Base-by-base conservation (phyloP, 768 basidiomycete genomes). In the Tulasnella sp. region DNA sequence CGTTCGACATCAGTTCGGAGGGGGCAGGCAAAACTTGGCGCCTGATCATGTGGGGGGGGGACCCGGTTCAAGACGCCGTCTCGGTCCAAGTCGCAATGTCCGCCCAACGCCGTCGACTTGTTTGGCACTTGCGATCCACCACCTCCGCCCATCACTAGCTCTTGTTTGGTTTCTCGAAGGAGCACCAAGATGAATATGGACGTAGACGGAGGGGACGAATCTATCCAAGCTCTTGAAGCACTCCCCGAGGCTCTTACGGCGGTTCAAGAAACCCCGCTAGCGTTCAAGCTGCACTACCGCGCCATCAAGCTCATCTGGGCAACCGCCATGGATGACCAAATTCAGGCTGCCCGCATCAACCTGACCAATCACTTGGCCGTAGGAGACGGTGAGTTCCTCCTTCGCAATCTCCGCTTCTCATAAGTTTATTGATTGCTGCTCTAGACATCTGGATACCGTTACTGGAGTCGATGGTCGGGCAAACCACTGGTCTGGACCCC, bases 401-500 rank as follows among this genome's bases (percentile, higher is more conserved):
- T 23, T 29, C 20, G 5, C 39, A 20, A 37, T 35, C 16, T 15
- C n/a, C 7, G 10, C 5, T 29, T 72, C 35, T 18, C n/a, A 29
- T 55, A 16, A 75, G 11, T 40, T 57, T 3, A 26, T 18, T 79
- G 46, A 29, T 46, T 23, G 40, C 32, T 40, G 40, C 23, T 42
- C 29, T 20, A 80, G 79, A 79, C 61, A 42, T 80, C 7, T 80
- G 79, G 79, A 42, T 74, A 2, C 79, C 79, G n/a, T 42, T 80
- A 15, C 46, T 80, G 51, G 46, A 74, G 23, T 51, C 39, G 2
- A 74, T 61, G 69, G 32, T 79, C 35, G 72, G 29, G 15, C 42
- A 74, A 16, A 46, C 70, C 39, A 39, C 23, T 5, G 39, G 5
- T n/a, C 32, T n/a, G 15, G 40, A 35, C 6, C 15, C 69, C 40